Conservation (phyloP, 2,329 filamentous ascomycete species). For the Ceratocystiopsis brevicomis region DNA sequence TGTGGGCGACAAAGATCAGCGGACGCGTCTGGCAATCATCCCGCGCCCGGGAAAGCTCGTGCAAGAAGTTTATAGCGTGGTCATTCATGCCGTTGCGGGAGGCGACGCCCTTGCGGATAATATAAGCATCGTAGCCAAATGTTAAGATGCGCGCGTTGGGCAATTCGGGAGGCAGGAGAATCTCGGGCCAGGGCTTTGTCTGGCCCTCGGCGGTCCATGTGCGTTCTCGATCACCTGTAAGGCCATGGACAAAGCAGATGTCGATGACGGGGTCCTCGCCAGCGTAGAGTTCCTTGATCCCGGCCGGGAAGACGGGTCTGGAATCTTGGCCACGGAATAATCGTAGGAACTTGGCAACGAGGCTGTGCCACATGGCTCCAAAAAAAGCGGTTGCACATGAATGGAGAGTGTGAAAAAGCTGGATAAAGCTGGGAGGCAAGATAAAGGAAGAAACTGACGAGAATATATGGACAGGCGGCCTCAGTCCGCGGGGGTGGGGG, state of each 20-base stretch:
- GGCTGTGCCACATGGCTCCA: too few species aligned
- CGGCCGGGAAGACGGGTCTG: too few species aligned
- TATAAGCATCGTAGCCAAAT: slow-evolving; percentile 12
- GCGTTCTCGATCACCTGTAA: slow-evolving; percentile 9
- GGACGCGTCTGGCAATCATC: neutral
- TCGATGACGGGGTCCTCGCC: slow-evolving; percentile 2
- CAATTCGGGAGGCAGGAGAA: slow-evolving; percentile 10
- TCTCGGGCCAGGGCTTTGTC: slow-evolving; percentile 9
- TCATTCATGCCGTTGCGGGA: too few species aligned
- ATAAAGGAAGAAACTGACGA: too few species aligned
- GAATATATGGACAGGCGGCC: too few species aligned
- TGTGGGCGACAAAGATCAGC: slow-evolving; percentile 10
- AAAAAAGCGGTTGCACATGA: too few species aligned
- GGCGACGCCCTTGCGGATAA: neutral
- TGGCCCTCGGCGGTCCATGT: slow-evolving; percentile 8
- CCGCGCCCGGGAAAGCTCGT: neutral
- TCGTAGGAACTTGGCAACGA: too few species aligned
- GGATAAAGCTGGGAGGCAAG: too few species aligned
- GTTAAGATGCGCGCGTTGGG: slow-evolving; percentile 9
- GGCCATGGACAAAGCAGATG: slow-evolving; percentile 13
- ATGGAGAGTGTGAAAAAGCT: too few species aligned
- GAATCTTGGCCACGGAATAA: too few species aligned
- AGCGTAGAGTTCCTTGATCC: too few species aligned
- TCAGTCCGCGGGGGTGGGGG: too few species aligned
- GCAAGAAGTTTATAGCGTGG: neutral